Conservation (phyloP, 306 rosid genomes). For the Morella rubra region DNA sequence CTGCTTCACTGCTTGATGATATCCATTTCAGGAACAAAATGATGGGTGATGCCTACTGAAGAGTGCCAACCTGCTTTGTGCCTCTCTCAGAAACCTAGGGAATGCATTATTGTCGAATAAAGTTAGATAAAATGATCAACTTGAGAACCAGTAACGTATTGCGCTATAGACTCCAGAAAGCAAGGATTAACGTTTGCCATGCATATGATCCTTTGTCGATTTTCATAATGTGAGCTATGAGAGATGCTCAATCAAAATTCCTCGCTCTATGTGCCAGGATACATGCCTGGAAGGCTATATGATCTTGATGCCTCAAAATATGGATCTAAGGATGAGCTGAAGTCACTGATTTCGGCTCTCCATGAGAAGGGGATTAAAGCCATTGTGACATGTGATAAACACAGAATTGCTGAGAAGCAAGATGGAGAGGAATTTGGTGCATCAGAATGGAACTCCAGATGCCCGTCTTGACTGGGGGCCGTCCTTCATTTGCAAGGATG, state of each 20-base stretch:
- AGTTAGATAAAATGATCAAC: too few species aligned
- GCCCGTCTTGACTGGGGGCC: constrained; percentile 77
- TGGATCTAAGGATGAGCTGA: constrained; percentile 55
- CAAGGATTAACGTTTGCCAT: too few species aligned
- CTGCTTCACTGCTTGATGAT: not conserved
- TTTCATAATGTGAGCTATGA: not conserved
- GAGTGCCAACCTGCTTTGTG: not conserved
- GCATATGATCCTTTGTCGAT: not conserved
- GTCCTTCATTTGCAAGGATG: constrained; percentile 65
- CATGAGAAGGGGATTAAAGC: constrained; percentile 48
- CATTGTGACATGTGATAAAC: constrained; percentile 85
- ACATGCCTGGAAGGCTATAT: constrained; percentile 82
- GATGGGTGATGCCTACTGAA: not conserved
- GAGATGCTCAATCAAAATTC: not conserved
- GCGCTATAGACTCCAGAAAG: not conserved
- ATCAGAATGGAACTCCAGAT: constrained; percentile 70
- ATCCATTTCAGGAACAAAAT: not conserved
- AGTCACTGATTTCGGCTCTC: constrained; percentile 51
- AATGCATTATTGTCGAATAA: too few species aligned
- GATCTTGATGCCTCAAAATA: constrained; percentile 77
- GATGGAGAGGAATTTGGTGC: constrained; percentile 69
- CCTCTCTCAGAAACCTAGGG: too few species aligned
- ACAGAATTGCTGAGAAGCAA: constrained; percentile 68
- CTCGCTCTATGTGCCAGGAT: constrained; percentile 36
- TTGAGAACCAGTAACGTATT: too few species aligned